These are phyloP conservation scores for Myxozyma neotropica DNA, from an alignment of 805 yeast species.

Conservation along the genomic window DNA sequence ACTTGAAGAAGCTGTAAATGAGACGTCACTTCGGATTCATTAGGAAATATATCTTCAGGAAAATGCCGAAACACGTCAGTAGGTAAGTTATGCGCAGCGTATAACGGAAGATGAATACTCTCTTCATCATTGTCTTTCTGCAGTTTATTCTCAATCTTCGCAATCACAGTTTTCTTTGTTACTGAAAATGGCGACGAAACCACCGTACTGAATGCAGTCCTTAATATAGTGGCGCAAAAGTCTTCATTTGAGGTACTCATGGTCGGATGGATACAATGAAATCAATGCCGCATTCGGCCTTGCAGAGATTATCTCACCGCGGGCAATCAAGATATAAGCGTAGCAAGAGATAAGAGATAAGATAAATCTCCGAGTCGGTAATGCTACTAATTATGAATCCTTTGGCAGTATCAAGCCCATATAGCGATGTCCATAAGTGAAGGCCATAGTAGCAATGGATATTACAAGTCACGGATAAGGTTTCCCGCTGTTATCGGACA, in stretches of 20 bases:
- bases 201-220: neutral
- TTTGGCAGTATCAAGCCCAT: too few relatives aligned
- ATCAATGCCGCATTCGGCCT: too few relatives aligned
- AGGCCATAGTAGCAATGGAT: neutral
- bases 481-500: neutral
- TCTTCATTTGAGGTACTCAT: neutral
- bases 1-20: conserved; percentile 11
- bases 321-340: too few relatives aligned
- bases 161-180: neutral
- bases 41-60: conserved; percentile 14
- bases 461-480: neutral
- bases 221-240: neutral
- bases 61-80: conserved; percentile 3
- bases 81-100: conserved; percentile 11
- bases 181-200: neutral
- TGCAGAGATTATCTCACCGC: too few relatives aligned
- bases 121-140: neutral
- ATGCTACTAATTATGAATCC: too few relatives aligned
- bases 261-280: too few relatives aligned
- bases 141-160: neutral
- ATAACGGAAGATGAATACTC: conserved; percentile 8
- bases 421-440: too few relatives aligned
- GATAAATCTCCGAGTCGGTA: too few relatives aligned
- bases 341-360: too few relatives aligned
- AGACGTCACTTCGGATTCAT: conserved; percentile 11